These are phyloP conservation scores for Ogataea ramenticola DNA, from an alignment of 805 yeast species.

Conservation along the genomic window DNA sequence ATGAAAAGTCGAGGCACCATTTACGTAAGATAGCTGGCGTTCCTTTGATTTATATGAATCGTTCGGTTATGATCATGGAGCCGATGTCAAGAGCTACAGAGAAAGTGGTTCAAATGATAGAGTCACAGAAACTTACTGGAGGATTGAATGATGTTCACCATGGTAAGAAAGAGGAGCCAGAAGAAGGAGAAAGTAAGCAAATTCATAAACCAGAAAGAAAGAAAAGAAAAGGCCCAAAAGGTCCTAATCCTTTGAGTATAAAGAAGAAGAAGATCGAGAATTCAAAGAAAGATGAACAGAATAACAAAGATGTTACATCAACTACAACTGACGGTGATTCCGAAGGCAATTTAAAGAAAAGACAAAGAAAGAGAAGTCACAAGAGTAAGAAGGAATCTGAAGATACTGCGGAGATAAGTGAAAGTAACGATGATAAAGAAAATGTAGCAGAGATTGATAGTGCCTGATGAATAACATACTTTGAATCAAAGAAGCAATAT, in stretches of 20 bases:
- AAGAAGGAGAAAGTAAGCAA: constrained; percentile 11
- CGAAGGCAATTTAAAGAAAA: constrained; percentile 3
- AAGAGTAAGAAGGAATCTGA: constrained; percentile 4
- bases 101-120: constrained; percentile 41
- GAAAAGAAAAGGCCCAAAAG: constrained; percentile 65
- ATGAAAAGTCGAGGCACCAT: constrained; percentile 56
- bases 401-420: neutral
- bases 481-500: no score
- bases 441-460: neutral
- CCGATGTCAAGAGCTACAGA: constrained; percentile 74
- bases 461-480: no score
- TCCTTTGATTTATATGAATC: constrained; percentile 78
- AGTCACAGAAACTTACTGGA: constrained; percentile 57
- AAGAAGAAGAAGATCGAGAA: constrained; percentile 57
- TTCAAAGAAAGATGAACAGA: constrained; percentile 3
- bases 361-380: constrained; percentile 17
- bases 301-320: constrained; percentile 6
- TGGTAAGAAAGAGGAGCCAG: constrained; percentile 28
- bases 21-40: constrained; percentile 81
- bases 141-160: constrained; percentile 67
- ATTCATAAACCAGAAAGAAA: constrained; percentile 14
- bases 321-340: neutral
- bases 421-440: neutral
- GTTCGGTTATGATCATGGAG: constrained; percentile 95
- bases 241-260: constrained; percentile 85